Conservation (phyloP, 2,329 filamentous ascomycete genomes). For the Cladophialophora bantiana region DNA sequence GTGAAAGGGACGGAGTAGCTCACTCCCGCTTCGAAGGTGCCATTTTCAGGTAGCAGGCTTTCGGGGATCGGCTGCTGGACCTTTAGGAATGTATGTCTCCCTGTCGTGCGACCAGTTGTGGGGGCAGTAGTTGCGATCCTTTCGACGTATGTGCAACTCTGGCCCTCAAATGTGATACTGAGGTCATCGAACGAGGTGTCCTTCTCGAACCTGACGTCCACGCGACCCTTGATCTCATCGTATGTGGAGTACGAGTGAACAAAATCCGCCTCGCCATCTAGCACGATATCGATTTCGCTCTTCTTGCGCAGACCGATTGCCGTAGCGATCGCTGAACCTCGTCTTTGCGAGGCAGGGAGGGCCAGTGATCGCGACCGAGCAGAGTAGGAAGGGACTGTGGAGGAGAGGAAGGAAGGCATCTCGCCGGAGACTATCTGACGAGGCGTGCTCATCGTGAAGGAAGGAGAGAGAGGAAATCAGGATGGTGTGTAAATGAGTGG, state of each 20-base stretch:
- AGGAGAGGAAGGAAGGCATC: conserved; percentile 35
- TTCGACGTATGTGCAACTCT: conserved; percentile 54
- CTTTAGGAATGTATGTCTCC: conserved; percentile 67
- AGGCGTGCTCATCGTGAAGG: conserved; percentile 23
- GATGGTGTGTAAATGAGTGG: conserved; percentile 3
- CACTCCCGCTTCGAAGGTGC: conserved; percentile 61
- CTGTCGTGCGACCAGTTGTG: conserved; percentile 61
- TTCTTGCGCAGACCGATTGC: conserved; percentile 37
- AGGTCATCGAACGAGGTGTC: conserved; percentile 44
- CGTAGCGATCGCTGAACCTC: conserved; percentile 35
- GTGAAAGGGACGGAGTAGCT: conserved; percentile 68
- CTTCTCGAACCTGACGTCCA: conserved; percentile 42
- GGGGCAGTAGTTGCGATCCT: conserved; percentile 60
- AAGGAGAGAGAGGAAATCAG: conserved; percentile 7
- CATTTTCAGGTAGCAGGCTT: conserved; percentile 60
- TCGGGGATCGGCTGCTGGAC: conserved; percentile 66
- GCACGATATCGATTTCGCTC: conserved; percentile 40
- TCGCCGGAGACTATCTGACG: conserved; percentile 30
- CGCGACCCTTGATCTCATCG: conserved; percentile 45
- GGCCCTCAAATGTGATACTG: conserved; percentile 44
- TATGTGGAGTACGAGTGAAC: conserved; percentile 45
- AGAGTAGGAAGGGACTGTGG: conserved; percentile 32
- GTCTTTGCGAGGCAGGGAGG: conserved; percentile 16
- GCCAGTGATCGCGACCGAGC: conserved; percentile 33
- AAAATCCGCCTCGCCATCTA: conserved; percentile 37